These are phyloP conservation scores for Niebla homalea DNA, from an alignment of 495 filamentous ascomycete genomes.

Conservation along the genomic window DNA sequence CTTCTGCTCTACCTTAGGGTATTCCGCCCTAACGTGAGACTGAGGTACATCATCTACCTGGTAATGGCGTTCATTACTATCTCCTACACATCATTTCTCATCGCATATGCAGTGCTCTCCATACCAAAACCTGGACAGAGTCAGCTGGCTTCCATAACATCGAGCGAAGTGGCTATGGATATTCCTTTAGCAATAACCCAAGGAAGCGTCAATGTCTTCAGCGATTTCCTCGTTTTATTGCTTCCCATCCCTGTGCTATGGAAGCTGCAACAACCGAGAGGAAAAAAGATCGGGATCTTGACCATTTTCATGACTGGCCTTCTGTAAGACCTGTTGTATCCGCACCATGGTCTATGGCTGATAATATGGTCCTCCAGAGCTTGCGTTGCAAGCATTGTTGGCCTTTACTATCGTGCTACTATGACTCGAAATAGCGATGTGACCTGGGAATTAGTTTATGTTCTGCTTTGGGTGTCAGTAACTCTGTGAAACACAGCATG, in stretches of 20 bases:
- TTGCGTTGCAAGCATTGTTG: slow-evolving; percentile 6
- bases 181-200: slow-evolving; percentile 2
- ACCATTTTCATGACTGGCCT: slow-evolving; percentile 20
- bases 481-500: not conserved
- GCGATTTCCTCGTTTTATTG: slow-evolving; percentile 8
- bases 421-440: slow-evolving; percentile 1
- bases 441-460: not conserved
- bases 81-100: slow-evolving; percentile 3
- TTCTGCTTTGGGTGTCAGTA: slow-evolving; percentile 7
- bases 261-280: slow-evolving; percentile 11
- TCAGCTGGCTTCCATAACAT: not conserved
- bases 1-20: slow-evolving; percentile 14
- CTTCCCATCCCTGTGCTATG: slow-evolving; percentile 13
- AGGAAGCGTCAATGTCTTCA: slow-evolving; percentile 3
- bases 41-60: slow-evolving; percentile 9
- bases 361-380: not conserved
- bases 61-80: slow-evolving; percentile 7
- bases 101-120: not conserved
- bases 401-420: slow-evolving; percentile 7
- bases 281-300: slow-evolving; percentile 15
- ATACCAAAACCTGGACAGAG: slow-evolving; percentile 3
- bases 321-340: slow-evolving; percentile 12
- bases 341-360: not conserved
- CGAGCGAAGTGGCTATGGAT: not conserved
- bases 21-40: slow-evolving; percentile 6